Conservation (phyloP, 2,329 filamentous ascomycete species). For the Aureobasidium zeae region DNA sequence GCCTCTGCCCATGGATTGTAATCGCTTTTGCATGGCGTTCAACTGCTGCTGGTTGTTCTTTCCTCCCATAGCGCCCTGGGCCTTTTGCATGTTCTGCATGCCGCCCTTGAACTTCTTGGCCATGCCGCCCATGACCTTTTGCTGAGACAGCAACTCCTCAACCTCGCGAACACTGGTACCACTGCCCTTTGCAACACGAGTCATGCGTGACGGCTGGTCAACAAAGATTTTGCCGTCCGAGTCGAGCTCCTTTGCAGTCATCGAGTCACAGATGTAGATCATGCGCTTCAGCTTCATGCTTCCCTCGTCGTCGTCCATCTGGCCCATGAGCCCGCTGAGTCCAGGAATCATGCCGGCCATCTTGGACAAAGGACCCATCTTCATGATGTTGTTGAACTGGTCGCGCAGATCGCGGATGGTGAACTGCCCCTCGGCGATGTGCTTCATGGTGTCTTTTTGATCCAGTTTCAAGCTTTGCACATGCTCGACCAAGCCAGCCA, state of each 20-base stretch:
- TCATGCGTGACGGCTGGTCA: slow-evolving; percentile 87
- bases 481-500: slow-evolving; percentile 89
- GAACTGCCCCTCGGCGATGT: slow-evolving; percentile 94
- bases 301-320: slow-evolving; percentile 97
- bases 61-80: slow-evolving; percentile 82
- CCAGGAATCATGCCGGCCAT: slow-evolving; percentile 99
- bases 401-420: slow-evolving; percentile 89
- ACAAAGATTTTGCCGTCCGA: slow-evolving; percentile 90
- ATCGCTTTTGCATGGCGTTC: slow-evolving; percentile 91
- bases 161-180: slow-evolving; percentile 89
- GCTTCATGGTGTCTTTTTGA: slow-evolving; percentile 98
- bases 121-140: slow-evolving; percentile 94
- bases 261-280: slow-evolving; percentile 98
- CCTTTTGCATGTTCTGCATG: slow-evolving; percentile 95
- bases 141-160: slow-evolving; percentile 93
- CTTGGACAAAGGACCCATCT: slow-evolving; percentile 95
- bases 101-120: slow-evolving; percentile 97
- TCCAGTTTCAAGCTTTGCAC: slow-evolving; percentile 92
- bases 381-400: slow-evolving; percentile 97
- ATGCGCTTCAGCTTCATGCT: slow-evolving; percentile 87
- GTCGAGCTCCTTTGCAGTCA: slow-evolving; percentile 94
- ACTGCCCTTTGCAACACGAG: slow-evolving; percentile 77
- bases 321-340: slow-evolving; percentile 84
- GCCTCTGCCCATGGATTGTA: slow-evolving; percentile 82
- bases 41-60: slow-evolving; percentile 90